These are phyloP conservation scores for Aspergillus novoparasiticus DNA, from an alignment of 2,329 filamentous ascomycete genomes.

Conservation along the genomic window DNA sequence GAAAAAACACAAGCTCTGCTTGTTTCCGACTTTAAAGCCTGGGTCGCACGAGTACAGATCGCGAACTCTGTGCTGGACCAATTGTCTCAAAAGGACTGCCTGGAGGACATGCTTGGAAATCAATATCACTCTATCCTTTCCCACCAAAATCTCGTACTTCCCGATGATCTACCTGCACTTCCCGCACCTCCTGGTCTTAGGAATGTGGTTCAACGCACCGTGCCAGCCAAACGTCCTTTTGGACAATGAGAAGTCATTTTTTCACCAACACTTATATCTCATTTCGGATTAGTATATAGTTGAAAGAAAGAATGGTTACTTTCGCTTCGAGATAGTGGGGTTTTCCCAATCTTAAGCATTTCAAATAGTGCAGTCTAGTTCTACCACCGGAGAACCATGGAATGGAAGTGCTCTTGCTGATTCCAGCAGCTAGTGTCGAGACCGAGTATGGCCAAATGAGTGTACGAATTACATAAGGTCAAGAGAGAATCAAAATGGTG, in stretches of 20 bases:
- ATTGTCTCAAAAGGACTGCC: not conserved
- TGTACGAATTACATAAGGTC: too few species aligned
- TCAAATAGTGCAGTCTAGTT: too few species aligned
- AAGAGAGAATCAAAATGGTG: too few species aligned
- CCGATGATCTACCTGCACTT: not conserved
- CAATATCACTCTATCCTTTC: not conserved
- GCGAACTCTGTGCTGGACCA: not conserved
- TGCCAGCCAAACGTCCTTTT: not conserved
- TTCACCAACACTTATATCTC: not conserved
- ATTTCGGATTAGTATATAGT: too few species aligned
- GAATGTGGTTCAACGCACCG: not conserved
- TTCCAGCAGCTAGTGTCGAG: too few species aligned
- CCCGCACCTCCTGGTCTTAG: not conserved
- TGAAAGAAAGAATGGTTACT: too few species aligned
- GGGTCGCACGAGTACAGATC: not conserved
- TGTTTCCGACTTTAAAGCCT: not conserved
- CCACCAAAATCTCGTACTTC: not conserved
- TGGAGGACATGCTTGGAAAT: constrained; percentile 1
- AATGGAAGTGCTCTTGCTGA: too few species aligned
- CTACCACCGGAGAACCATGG: too few species aligned
- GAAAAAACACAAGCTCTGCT: not conserved
- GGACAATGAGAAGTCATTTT: not conserved
- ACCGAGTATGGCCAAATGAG: too few species aligned
- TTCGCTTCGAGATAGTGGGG: too few species aligned
- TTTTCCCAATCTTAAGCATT: too few species aligned